phyloP scores from a whole-genome alignment of 2,329 filamentous ascomycete species.

The Ciborinia camelliae region DNA sequence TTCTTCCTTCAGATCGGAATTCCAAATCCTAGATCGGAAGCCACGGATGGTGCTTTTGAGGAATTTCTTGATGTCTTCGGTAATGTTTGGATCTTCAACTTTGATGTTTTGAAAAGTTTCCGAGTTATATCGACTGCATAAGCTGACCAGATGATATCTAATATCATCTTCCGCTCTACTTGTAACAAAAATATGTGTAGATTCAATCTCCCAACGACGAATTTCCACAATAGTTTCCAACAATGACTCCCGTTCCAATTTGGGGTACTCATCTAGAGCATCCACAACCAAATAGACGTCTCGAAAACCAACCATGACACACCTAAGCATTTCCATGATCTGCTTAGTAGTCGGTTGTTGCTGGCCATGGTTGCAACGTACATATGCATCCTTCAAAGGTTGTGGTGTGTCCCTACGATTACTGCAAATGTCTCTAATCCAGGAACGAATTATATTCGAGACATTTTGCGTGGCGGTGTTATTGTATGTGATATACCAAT shows the following conservation, averaged over 20 bases:
- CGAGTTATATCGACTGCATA: too few species aligned
- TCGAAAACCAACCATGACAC: slow-evolving; percentile 13
- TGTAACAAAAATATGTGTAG: too few species aligned
- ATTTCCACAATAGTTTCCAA: slow-evolving; percentile 15
- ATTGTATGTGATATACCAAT: slow-evolving; percentile 24
- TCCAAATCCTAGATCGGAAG: not conserved
- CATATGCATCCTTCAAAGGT: slow-evolving; percentile 8
- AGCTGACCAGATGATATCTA: too few species aligned
- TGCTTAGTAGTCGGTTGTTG: slow-evolving; percentile 14
- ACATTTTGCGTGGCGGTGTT: slow-evolving; percentile 20
- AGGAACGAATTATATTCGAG: slow-evolving; percentile 16
- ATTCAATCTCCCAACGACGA: not conserved
- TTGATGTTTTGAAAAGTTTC: not conserved
- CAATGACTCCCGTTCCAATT: slow-evolving; percentile 7
- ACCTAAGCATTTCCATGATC: slow-evolving; percentile 16
- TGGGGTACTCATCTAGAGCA: slow-evolving; percentile 27
- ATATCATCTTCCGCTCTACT: too few species aligned
- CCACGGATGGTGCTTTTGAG: not conserved
- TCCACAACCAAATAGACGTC: slow-evolving; percentile 23
- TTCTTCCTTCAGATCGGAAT: not conserved
- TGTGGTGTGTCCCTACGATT: slow-evolving; percentile 16
- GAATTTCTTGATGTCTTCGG: not conserved
- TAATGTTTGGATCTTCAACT: not conserved
- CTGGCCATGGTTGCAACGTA: slow-evolving; percentile 16
- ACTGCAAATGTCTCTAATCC: slow-evolving; percentile 21